phyloP scores from a whole-genome alignment of 2,329 filamentous ascomycete genomes.

The Fusarium decemcellulare region DNA sequence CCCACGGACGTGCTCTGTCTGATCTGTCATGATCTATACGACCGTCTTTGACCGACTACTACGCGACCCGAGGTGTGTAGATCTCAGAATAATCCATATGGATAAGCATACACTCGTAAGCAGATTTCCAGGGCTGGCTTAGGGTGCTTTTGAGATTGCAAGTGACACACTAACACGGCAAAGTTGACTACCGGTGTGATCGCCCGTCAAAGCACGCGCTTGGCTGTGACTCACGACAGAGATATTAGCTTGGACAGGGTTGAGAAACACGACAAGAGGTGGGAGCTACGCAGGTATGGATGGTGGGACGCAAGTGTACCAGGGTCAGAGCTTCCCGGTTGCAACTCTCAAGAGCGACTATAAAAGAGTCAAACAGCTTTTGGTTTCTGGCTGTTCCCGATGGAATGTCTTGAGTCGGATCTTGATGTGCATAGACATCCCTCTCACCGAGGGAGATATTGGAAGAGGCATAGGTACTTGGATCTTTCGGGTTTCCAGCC shows the following conservation, averaged over 20 bases:
- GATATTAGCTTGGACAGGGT: neutral
- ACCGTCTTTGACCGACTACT: neutral
- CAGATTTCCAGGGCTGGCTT: neutral
- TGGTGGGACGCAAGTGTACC: neutral
- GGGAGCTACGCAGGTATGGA: too few species aligned
- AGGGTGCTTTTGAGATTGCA: neutral
- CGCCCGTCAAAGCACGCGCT: neutral
- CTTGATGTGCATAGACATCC: neutral
- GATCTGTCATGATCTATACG: neutral
- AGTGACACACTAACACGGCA: neutral
- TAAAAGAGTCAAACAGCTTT: neutral
- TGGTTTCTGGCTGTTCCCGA: neutral
- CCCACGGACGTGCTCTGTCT: neutral
- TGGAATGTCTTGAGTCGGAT: neutral
- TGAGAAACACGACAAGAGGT: neutral
- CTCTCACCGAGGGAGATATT: neutral
- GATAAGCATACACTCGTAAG: neutral
- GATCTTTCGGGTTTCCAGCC: neutral
- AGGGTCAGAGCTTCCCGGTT: neutral
- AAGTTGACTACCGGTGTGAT: neutral
- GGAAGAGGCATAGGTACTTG: neutral
- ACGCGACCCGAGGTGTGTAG: neutral
- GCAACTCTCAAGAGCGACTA: neutral
- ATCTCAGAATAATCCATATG: neutral
- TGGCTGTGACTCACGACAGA: neutral